phyloP scores from a whole-genome alignment of 179 eudicot genomes.

The Amaranthus tricolor region DNA sequence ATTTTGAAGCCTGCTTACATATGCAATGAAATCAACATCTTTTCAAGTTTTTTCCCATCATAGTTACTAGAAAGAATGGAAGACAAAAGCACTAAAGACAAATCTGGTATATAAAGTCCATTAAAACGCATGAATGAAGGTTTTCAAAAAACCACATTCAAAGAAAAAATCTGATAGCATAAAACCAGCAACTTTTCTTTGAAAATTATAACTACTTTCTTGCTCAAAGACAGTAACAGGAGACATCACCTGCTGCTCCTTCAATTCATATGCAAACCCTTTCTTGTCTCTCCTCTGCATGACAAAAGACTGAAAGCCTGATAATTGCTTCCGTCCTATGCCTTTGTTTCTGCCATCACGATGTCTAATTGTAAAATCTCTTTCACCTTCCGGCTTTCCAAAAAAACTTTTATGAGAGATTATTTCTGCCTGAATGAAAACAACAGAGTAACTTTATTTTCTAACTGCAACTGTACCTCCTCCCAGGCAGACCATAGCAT shows the following conservation, averaged over 20 bases:
- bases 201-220: background rate
- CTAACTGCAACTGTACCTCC: background rate
- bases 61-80: background rate
- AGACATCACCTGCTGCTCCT: constrained; percentile 68
- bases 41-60: background rate
- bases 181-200: background rate
- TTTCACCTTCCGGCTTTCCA: constrained; percentile 46
- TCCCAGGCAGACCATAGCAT: background rate
- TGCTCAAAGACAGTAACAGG: background rate
- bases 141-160: background rate
- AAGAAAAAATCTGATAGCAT: background rate
- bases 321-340: constrained; percentile 46
- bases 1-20: background rate
- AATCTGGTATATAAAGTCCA: background rate
- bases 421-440: constrained; percentile 45
- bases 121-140: background rate
- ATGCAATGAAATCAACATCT: background rate
- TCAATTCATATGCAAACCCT: constrained; percentile 52
- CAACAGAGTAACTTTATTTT: constrained; percentile 2
- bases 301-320: constrained; percentile 46
- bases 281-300: constrained; percentile 56
- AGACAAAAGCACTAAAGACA: background rate
- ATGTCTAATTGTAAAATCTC: constrained; percentile 30
- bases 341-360: constrained; percentile 34
- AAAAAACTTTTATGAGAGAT: constrained; percentile 38